Evolutionary conservation across 257 asterid genomes (phyloP).

Genomic region (Gentiana dahurica): DNA sequence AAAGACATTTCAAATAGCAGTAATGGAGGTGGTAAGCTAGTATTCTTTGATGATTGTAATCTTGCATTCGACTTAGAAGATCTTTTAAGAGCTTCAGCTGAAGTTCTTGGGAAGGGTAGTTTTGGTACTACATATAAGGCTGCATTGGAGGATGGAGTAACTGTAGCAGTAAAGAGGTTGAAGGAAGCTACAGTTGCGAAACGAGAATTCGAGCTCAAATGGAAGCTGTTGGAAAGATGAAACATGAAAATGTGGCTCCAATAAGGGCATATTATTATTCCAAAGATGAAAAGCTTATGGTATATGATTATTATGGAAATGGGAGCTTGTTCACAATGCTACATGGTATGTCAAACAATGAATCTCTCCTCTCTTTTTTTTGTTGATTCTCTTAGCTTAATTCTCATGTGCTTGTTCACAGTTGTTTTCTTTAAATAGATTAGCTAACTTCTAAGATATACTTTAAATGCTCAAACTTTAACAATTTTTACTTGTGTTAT

Average conservation of each 20-base stretch:
- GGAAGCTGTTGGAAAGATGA: constrained; percentile 49
- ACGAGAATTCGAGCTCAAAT: constrained; percentile 65
- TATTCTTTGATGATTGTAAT: constrained; percentile 47
- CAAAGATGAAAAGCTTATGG: constrained; percentile 78
- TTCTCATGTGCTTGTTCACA: too few relatives aligned
- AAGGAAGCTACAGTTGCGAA: constrained; percentile 46
- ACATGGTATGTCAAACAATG: constrained; percentile 12
- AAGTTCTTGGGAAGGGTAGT: constrained; percentile 74
- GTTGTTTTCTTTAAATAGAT: too few relatives aligned
- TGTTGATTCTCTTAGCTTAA: background rate
- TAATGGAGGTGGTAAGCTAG: constrained; percentile 30
- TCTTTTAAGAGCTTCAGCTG: constrained; percentile 73
- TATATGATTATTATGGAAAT: constrained; percentile 38
- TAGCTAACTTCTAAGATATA: too few relatives aligned
- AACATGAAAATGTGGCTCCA: constrained; percentile 51
- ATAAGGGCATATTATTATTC: constrained; percentile 70
- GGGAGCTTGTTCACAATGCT: constrained; percentile 22
- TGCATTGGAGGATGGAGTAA: constrained; percentile 57
- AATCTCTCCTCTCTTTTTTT: background rate
- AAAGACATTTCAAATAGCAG: constrained; percentile 21
- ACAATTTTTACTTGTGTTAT: too few relatives aligned
- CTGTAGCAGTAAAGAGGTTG: constrained; percentile 60
- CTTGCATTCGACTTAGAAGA: constrained; percentile 75
- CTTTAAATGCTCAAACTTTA: too few relatives aligned
- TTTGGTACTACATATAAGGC: constrained; percentile 68